Evolutionary conservation across 2,329 filamentous ascomycete genomes (phyloP).

Genomic region (Cordyceps pruinosa): DNA sequence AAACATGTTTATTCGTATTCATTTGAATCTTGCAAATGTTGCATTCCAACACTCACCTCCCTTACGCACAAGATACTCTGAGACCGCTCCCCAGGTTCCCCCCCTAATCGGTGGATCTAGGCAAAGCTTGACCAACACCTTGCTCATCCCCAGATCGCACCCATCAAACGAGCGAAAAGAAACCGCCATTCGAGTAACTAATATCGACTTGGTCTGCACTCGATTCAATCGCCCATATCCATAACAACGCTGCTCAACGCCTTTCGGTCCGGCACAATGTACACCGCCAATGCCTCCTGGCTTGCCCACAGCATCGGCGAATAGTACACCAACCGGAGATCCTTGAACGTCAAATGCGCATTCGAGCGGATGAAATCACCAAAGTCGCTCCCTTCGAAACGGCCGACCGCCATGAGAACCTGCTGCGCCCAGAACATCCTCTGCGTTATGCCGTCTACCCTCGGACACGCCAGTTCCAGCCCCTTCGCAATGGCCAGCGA

Average conservation of each 20-base stretch:
- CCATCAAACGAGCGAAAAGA: too few species aligned
- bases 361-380: slow-evolving; percentile 17
- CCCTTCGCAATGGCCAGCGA: slow-evolving; percentile 4
- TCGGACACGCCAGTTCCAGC: slow-evolving; percentile 15
- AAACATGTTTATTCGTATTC: background rate
- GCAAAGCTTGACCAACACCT: too few species aligned
- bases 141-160: too few species aligned
- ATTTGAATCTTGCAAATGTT: too few species aligned
- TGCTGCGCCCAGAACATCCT: slow-evolving; percentile 25
- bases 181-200: too few species aligned
- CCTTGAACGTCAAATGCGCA: slow-evolving; percentile 21
- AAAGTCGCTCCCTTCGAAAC: slow-evolving; percentile 11
- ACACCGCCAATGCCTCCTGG: slow-evolving; percentile 18
- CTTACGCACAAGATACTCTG: too few species aligned
- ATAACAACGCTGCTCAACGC: slow-evolving; percentile 13
- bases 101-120: too few species aligned
- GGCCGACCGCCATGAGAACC: slow-evolving; percentile 16
- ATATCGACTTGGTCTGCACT: background rate
- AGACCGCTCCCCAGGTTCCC: too few species aligned
- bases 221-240: background rate
- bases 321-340: slow-evolving; percentile 23
- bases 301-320: slow-evolving; percentile 19
- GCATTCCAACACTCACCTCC: too few species aligned
- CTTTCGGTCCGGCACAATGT: slow-evolving; percentile 21
- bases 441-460: slow-evolving; percentile 17